Base-by-base conservation (phyloP, 345 rosid genomes). In the Rubroshorea leprosula region DNA sequence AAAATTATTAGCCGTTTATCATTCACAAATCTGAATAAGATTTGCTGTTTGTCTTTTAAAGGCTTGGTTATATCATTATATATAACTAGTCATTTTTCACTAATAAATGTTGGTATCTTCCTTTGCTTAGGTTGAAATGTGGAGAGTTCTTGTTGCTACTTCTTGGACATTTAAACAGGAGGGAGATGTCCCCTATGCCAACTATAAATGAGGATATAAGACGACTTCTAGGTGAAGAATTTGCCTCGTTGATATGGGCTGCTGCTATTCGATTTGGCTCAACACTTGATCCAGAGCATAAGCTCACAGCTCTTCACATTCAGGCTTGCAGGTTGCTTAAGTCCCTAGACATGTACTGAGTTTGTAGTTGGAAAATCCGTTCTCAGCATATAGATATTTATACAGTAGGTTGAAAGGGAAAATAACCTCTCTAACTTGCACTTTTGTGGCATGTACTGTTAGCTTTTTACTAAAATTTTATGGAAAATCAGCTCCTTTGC, bases 201-300 rank as follows among this genome's bases (percentile, higher is more conserved):
- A 73, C 88, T 54, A 73, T 93, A 64, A 87, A 89, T 35, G 96
- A 93, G 60, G 97, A 93, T 47, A 48, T 93, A 46, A 83, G 84
- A 67, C 95, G 81, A 24, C 88, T 89, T 68, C 75, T 93, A 10
- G 99, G 99, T 71, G 97, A 93, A 80, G 80, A 83, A 64, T 87
- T 92, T 0, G 97, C 99, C 12, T 87, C 99, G 51, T 72, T 89
- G 71, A 82, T 93, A 78, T 93, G 97, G 99, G 97, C 99, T 4
- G 97, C 99, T 4, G 97, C 99, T 20, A 89, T 96, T 74, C 98
- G 89, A 55, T 84, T 86, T 29, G 95, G 89, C 46, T 85, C 97
- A 47, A 85, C 95, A 51, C 76, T 89, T 38, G 87, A 85, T 68
- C 95, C 96, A 4, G 90, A 82, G 25, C 94, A 93, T 78, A 79